Percentiles rank a stretch among this genome's conserved stretches.
Evolutionary conservation across 1,284 basidiomycete genomes (phyloP).

Genomic region (Ustilago hordei): DNA sequence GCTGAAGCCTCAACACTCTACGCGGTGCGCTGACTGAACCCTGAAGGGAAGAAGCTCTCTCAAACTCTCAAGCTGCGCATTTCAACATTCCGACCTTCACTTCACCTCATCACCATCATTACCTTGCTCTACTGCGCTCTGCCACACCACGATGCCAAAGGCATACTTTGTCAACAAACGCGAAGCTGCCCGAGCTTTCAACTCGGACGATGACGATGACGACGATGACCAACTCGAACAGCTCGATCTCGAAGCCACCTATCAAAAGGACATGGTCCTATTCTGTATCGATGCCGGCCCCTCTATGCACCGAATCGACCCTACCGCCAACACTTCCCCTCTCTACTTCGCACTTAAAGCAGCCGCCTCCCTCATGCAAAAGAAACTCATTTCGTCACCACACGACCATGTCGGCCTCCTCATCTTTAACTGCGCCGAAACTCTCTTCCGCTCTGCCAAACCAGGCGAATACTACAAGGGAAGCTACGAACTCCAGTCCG

Average conservation of each 20-base stretch:
- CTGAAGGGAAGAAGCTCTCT: slow-evolving; percentile 5
- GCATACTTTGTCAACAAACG: slow-evolving; percentile 53
- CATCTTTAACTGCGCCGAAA: slow-evolving; percentile 85
- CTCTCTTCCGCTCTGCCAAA: slow-evolving; percentile 49
- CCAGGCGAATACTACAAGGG: slow-evolving; percentile 75
- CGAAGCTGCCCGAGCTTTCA: slow-evolving; percentile 43
- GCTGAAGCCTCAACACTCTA: slow-evolving; percentile 10
- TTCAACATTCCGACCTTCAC: not conserved
- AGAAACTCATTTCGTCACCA: slow-evolving; percentile 87
- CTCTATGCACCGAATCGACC: slow-evolving; percentile 78
- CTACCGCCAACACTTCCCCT: slow-evolving; percentile 60
- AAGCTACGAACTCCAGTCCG: slow-evolving; percentile 80
- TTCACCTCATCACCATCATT: not conserved
- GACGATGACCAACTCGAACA: slow-evolving; percentile 48
- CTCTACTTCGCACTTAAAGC: slow-evolving; percentile 79
- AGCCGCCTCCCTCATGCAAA: slow-evolving; percentile 85
- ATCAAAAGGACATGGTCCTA: slow-evolving; percentile 71
- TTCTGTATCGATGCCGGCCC: slow-evolving; percentile 93
- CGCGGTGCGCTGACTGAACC: slow-evolving; percentile 7
- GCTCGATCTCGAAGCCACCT: slow-evolving; percentile 48
- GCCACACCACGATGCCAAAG: slow-evolving; percentile 33
- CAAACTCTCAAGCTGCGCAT: not conserved
- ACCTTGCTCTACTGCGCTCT: not conserved
- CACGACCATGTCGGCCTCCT: slow-evolving; percentile 88
- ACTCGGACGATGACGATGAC: slow-evolving; percentile 37